phyloP scores from a whole-genome alignment of 345 rosid species.

The Citrus sp. region DNA sequence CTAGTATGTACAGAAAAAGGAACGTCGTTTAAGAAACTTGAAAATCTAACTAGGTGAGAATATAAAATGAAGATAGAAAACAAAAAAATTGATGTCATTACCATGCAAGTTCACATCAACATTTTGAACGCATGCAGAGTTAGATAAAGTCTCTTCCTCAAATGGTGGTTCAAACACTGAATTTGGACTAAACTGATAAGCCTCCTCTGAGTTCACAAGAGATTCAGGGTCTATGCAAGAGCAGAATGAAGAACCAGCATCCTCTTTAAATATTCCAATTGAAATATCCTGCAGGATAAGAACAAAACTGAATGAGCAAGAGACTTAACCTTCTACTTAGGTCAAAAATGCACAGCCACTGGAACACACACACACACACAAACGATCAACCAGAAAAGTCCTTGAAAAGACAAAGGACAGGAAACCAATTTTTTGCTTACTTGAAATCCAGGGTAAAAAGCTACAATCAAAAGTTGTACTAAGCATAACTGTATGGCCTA shows the following conservation, averaged over 20 bases:
- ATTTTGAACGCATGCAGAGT: conserved; percentile 27
- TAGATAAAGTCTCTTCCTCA: conserved; percentile 25
- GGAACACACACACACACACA: background rate
- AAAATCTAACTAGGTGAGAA: background rate
- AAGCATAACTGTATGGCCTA: background rate
- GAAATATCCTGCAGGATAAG: conserved; percentile 24
- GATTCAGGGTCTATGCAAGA: conserved; percentile 44
- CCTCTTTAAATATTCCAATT: conserved; percentile 33
- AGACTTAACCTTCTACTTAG: background rate
- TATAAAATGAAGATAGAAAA: background rate
- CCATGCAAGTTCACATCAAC: conserved; percentile 35
- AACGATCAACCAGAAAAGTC: too few relatives aligned
- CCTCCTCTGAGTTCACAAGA: conserved; percentile 44
- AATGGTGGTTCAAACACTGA: conserved; percentile 65
- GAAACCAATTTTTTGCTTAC: background rate
- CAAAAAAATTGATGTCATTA: conserved; percentile 23
- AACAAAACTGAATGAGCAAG: conserved; percentile 2
- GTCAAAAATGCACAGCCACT: background rate
- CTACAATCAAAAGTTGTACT: background rate
- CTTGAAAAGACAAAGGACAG: too few relatives aligned
- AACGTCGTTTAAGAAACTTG: background rate
- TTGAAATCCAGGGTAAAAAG: background rate
- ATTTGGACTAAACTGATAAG: conserved; percentile 74
- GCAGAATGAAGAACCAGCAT: conserved; percentile 36
- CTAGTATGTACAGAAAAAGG: conserved; percentile 18